Conservation (phyloP, 164 flowering plant species). For the Kingdonia uniflora region DNA sequence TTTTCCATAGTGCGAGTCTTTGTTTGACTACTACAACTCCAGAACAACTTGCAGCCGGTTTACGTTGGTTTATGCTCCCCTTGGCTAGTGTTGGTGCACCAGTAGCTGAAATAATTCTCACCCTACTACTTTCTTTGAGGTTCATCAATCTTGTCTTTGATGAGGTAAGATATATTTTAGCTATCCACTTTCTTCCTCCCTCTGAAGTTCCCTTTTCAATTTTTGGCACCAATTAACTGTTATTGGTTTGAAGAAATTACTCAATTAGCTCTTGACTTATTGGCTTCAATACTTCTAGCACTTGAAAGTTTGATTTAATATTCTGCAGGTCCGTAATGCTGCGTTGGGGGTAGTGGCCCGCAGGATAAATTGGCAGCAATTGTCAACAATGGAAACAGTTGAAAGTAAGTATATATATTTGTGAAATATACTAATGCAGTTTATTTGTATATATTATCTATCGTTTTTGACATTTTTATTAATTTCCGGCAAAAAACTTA, state of each 20-base stretch:
- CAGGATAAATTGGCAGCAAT: slow-evolving; percentile 67
- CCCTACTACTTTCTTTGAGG: slow-evolving; percentile 84
- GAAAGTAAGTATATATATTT: too few relatives aligned
- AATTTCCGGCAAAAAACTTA: too few relatives aligned
- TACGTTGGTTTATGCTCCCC: slow-evolving; percentile 84
- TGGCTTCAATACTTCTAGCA: not conserved
- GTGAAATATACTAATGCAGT: too few relatives aligned
- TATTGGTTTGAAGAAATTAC: not conserved
- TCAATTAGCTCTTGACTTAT: not conserved
- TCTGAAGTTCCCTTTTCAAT: too few relatives aligned
- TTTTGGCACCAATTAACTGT: too few relatives aligned
- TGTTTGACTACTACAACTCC: slow-evolving; percentile 88
- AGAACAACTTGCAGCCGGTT: slow-evolving; percentile 84
- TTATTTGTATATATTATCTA: too few relatives aligned
- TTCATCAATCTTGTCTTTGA: slow-evolving; percentile 86
- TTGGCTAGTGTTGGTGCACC: slow-evolving; percentile 59
- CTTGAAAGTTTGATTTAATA: not conserved
- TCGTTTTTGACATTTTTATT: too few relatives aligned
- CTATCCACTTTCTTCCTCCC: too few relatives aligned
- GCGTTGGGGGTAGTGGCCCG: slow-evolving; percentile 93
- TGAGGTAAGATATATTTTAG: slow-evolving; percentile 42
- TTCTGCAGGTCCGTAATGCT: slow-evolving; percentile 74
- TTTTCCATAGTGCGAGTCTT: slow-evolving; percentile 95
- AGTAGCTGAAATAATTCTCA: slow-evolving; percentile 77
- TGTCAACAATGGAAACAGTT: slow-evolving; percentile 72